Evolutionary conservation across 2,329 filamentous ascomycete genomes (phyloP).

Genomic region (Blumeria graminis): DNA sequence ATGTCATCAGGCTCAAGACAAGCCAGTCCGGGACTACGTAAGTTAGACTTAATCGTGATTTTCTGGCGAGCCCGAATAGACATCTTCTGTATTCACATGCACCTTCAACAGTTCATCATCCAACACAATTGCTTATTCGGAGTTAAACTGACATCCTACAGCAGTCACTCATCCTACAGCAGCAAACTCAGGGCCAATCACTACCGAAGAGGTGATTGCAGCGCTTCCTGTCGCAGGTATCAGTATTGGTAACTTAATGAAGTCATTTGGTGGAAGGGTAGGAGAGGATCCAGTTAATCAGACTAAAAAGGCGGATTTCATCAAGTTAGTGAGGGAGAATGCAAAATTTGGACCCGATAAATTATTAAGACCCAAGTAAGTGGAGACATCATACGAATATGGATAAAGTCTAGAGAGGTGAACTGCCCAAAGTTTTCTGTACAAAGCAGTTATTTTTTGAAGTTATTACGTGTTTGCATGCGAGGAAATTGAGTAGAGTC

Average conservation of each 20-base stretch:
- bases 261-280: conserved; percentile 28
- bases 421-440: too few species aligned
- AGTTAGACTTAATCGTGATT: conserved; percentile 5
- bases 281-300: conserved; percentile 22
- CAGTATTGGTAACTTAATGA: conserved; percentile 27
- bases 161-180: background rate
- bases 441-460: too few species aligned
- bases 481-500: too few species aligned
- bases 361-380: conserved; percentile 17
- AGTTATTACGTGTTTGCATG: too few species aligned
- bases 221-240: conserved; percentile 29
- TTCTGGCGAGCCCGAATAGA: background rate
- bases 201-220: conserved; percentile 28
- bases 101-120: too few species aligned
- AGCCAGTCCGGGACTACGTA: conserved; percentile 26
- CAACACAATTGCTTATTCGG: background rate
- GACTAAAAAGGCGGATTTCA: conserved; percentile 30
- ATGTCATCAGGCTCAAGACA: conserved; percentile 31
- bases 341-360: conserved; percentile 30
- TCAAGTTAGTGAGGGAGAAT: conserved; percentile 31
- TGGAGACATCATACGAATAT: background rate
- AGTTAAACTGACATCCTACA: background rate
- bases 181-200: conserved; percentile 16
- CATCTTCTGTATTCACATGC: too few species aligned
- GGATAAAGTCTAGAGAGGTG: too few species aligned